These are phyloP conservation scores for Globisporangium takayamanum DNA, from an alignment of 352 stramenopile genomes.

Conservation along the genomic window DNA sequence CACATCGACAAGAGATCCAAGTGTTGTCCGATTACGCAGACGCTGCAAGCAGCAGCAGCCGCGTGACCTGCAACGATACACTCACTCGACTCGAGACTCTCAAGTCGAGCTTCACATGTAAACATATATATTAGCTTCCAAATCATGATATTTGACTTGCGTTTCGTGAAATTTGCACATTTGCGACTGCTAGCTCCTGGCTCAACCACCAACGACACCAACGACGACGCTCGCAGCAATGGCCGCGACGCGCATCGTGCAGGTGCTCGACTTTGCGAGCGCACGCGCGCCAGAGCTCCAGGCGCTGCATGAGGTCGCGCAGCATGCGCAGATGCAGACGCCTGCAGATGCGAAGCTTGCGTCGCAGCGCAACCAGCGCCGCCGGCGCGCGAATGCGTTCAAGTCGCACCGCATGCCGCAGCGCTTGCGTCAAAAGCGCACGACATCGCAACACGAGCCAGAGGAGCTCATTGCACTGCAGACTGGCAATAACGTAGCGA, in stretches of 20 bases:
- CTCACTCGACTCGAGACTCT: not conserved
- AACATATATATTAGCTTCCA: too few relatives aligned
- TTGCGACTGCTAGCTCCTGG: too few relatives aligned
- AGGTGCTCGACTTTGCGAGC: conserved; percentile 76
- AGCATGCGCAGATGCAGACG: conserved; percentile 17
- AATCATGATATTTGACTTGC: too few relatives aligned
- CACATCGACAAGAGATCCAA: too few relatives aligned
- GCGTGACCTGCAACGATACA: not conserved
- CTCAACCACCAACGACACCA: too few relatives aligned
- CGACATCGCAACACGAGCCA: conserved; percentile 6
- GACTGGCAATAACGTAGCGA: not conserved
- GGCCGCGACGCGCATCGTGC: conserved; percentile 44
- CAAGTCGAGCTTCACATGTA: too few relatives aligned
- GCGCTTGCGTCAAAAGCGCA: conserved; percentile 27
- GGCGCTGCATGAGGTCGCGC: conserved; percentile 57
- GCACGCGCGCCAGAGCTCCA: conserved; percentile 68
- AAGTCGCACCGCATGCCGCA: conserved; percentile 66
- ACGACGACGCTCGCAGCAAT: conserved; percentile 7
- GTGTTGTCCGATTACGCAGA: too few relatives aligned
- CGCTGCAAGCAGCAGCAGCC: not conserved
- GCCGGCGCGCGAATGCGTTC: conserved; percentile 72
- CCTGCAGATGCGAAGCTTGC: conserved; percentile 37
- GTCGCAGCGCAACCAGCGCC: conserved; percentile 54
- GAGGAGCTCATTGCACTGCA: conserved; percentile 20
- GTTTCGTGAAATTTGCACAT: too few relatives aligned